Evolutionary conservation across 2,329 filamentous ascomycete species (phyloP).

Genomic region (Pseudopithomyces chartarum): DNA sequence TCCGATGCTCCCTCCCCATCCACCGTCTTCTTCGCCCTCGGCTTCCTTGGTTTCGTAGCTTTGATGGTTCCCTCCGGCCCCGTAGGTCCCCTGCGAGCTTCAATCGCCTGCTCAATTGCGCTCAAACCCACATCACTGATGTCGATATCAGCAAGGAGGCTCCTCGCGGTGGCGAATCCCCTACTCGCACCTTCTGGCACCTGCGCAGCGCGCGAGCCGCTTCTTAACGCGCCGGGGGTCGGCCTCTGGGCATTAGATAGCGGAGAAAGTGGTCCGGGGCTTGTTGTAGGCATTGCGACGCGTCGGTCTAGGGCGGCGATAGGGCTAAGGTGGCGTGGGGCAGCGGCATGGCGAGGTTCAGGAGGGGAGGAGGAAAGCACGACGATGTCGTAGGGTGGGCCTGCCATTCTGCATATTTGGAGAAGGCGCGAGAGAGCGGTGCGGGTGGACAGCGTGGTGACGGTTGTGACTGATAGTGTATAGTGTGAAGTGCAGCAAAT

Average conservation of each 20-base stretch:
- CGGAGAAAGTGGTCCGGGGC: slow-evolving; percentile 30
- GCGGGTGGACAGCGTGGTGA: not conserved
- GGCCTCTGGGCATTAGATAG: slow-evolving; percentile 20
- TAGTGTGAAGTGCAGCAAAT: not conserved
- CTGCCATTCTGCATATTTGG: slow-evolving; percentile 26
- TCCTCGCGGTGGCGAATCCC: slow-evolving; percentile 43
- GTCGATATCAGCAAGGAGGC: slow-evolving; percentile 23
- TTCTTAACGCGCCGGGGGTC: slow-evolving; percentile 29
- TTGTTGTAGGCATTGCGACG: slow-evolving; percentile 33
- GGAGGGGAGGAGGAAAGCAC: slow-evolving; percentile 42
- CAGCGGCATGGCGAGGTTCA: slow-evolving; percentile 13
- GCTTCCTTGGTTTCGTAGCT: slow-evolving; percentile 21
- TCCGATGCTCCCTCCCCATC: slow-evolving; percentile 11
- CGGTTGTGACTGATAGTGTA: not conserved
- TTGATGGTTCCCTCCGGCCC: slow-evolving; percentile 3
- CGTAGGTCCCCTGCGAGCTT: slow-evolving; percentile 10
- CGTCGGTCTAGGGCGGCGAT: slow-evolving; percentile 20
- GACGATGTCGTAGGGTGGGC: slow-evolving; percentile 29
- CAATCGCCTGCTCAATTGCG: not conserved
- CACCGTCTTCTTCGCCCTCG: slow-evolving; percentile 14
- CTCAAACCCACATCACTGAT: not conserved
- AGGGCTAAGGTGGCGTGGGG: not conserved
- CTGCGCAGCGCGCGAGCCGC: slow-evolving; percentile 29
- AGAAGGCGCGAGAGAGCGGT: not conserved
- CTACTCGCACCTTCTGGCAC: slow-evolving; percentile 30